Base-by-base conservation (phyloP, 352 stramenopile species). In the Phytopythium vexans region DNA sequence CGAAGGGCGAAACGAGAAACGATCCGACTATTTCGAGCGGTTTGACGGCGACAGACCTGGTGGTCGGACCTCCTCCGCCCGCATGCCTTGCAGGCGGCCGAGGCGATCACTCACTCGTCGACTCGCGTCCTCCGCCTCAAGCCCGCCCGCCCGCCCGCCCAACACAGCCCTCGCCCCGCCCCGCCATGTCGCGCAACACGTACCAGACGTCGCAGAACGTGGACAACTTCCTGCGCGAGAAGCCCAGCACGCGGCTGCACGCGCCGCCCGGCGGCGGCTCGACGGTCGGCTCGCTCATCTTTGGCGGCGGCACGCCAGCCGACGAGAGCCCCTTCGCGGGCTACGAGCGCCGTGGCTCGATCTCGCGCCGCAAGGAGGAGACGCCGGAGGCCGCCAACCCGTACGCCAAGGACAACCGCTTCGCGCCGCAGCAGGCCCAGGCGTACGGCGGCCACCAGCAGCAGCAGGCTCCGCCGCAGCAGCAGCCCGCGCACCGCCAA, bases 201-300 rank as follows among this genome's bases (percentile, higher is more conserved):
- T 76, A 77, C 60, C 75, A 87, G 66, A 66, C 73, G 44, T 89
- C 76, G 16, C 81, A 90, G 57, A 94, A 91, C 59, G 62, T 86
- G 33, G 78, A 92, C 70, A 91, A 92, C 61, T 89, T 91, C 37
- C 56, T 89, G 33, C 57, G 70, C 14, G 76, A 87, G n/a, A 86
- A 86, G 70, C 68, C 82, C 49, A 89, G 82, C 66, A 92, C 82
- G 41, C 79, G 82, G 11, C 68, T 86, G 36, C 83, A 94, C 53
- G 62, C 72, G 2, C 77, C 83, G 10, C 82, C 85, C 11, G 83
- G 85, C 53, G 83, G 83, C 39, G 66, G 70, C 56, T 95, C 83
- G 6, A 80, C 66, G 11, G 69, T 89, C 11, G 83, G 85, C 14
- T 92, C 72, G 37, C 63, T 92, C 43, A 91, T 95, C 58, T 94